Evolutionary conservation across 2,329 filamentous ascomycete genomes (phyloP), one percentile per base, ranked within the genome.

Genomic region (Pestalotiopsis sp.): DNA sequence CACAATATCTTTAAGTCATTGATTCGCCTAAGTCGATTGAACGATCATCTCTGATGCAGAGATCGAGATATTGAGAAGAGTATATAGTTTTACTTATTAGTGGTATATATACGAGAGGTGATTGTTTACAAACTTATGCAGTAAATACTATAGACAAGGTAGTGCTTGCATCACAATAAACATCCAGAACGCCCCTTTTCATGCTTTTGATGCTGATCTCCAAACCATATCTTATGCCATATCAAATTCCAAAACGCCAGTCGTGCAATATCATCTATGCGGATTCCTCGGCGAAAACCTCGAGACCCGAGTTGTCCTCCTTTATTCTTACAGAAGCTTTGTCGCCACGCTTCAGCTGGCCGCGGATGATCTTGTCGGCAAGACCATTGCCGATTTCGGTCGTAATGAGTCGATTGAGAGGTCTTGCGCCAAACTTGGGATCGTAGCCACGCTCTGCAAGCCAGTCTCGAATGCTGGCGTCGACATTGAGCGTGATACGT

Each of bases 331-430:
- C 92, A 69, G 85, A 86, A 4, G 92, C 95, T 2, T 82, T 87
- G 75, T 97, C 91, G 0, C 94, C 94, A 68, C 85, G 88, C 80
- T 90, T 92, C 69, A 98, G 82, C 79, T 94, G 84, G 23, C 96
- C 96, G 67, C 92, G 87, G 74, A 98, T 98, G 75, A 99, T 97
- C 83, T 92, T 92, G 77, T 97, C 95, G 0, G 96, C 96, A 52
- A 98, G 86, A 3, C 90, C 87, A 79, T 98, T 98, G 69, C 93
- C 91, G 73, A 99, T 94, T 81, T 98, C 90, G 76, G 92, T 97
- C 25, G 92, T 90, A 73, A 98, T 98, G 66, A 98, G 87, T 49
- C 96, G 87, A 80, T 98, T 98, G 39, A 98, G 85, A 36, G 96
- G 96, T 6, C 96, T 87, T 7, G 96, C 96, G 71, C 96, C 96